Evolutionary conservation across 352 stramenopile species (phyloP), one percentile per base, ranked within the genome.

Genomic region (Globisporangium iwayamae): DNA sequence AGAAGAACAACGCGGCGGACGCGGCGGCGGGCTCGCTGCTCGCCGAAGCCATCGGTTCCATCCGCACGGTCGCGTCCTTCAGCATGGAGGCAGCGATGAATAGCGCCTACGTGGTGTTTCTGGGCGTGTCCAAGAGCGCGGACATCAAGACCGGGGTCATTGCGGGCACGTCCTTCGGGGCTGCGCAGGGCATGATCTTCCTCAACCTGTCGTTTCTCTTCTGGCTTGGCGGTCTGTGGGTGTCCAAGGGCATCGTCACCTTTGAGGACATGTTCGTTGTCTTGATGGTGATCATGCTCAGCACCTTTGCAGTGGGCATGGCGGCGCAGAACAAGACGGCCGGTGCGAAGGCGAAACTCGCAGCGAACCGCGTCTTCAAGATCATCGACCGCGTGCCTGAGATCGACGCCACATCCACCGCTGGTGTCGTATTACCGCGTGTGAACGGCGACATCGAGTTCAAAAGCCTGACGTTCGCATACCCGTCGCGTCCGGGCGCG

Each of bases 361-460:
- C 68, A 13, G 72, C 74, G 0, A 30, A n/a, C 18, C 57, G 68
- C 28, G 62, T 88, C 18, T 85, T 89, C 51, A 32, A 67, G 18
- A 71, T 85, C 45, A 73, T 89, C 50, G 76, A 89, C 59, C 73
- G 74, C 13, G 61, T 60, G 32, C 72, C 79, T 56, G 9, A 51
- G 52, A n/a, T 56, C 16, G 53, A 58, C 36, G 25, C 53, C n/a
- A 58, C 53, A 20, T 43, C 53, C 32, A 20, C 53, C 16, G 5
- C 20, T 8, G 47, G 47, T 3, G 6, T 34, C 13, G 22, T 53
- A 3, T 14, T 30, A 3, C 30, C 32, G 6, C 8, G 1, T 2
- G 32, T 58, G 28, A 18, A 38, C 30, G 91, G 94, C 18, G 66
- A 66, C 16, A 77, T 97, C 39, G 65, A 80, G 7, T 93, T 98